These are phyloP conservation scores for Russula sp. DNA, from an alignment of 768 basidiomycete genomes.

Conservation along the genomic window DNA sequence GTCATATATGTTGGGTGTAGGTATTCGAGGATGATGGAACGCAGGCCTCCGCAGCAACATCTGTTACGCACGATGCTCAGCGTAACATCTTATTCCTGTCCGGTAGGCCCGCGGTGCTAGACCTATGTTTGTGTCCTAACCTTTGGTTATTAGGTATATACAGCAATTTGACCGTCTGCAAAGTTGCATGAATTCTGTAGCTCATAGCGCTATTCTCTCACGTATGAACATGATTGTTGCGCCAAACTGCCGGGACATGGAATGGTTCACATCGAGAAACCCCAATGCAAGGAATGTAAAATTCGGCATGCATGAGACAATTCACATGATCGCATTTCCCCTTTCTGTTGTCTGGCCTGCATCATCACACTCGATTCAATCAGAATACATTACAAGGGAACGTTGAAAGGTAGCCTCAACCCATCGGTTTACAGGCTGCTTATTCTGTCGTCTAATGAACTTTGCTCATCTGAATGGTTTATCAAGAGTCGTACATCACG, in stretches of 20 bases:
- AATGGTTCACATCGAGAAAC: too few species aligned
- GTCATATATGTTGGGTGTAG: conserved; percentile 30
- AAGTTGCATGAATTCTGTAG: background rate
- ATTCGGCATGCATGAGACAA: too few species aligned
- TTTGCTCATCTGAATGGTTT: conserved; percentile 53
- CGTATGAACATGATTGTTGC: background rate
- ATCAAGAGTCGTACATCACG: conserved; percentile 80
- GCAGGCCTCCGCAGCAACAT: conserved; percentile 48
- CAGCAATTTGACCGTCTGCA: conserved; percentile 7
- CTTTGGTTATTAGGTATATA: background rate
- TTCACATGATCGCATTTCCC: too few species aligned
- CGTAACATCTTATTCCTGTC: conserved; percentile 48
- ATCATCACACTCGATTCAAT: too few species aligned
- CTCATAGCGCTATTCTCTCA: background rate
- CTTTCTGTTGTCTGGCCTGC: too few species aligned
- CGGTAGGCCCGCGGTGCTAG: conserved; percentile 33
- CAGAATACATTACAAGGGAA: too few species aligned
- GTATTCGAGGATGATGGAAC: conserved; percentile 62
- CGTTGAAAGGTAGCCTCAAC: too few species aligned
- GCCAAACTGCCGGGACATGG: too few species aligned
- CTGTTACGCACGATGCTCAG: conserved; percentile 47
- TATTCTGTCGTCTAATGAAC: conserved; percentile 69
- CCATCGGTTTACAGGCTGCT: conserved; percentile 37
- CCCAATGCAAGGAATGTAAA: too few species aligned
- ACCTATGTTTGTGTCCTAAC: background rate